Evolutionary conservation across 495 filamentous ascomycete species (phyloP).

Genomic region (Cercophora samala): DNA sequence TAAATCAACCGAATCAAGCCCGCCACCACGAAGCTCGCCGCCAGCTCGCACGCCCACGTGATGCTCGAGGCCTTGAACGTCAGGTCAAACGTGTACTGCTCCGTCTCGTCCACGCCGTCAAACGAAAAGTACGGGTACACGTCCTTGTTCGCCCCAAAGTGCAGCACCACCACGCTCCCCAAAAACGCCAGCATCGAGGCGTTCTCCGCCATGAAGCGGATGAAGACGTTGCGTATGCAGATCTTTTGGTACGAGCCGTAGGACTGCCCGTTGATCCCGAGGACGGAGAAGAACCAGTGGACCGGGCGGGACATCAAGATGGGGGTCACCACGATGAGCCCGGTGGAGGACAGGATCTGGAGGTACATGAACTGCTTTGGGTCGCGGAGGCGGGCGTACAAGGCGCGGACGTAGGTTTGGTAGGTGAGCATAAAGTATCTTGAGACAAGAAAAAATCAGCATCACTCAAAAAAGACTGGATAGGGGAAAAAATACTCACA

Average conservation of each 20-base stretch:
- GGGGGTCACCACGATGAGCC: slow-evolving; percentile 57
- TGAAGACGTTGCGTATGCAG: slow-evolving; percentile 58
- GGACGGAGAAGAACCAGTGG: slow-evolving; percentile 48
- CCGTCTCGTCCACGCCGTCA: slow-evolving; percentile 40
- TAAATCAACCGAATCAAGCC: slow-evolving; percentile 52
- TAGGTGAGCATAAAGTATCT: slow-evolving; percentile 63
- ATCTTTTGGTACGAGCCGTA: slow-evolving; percentile 59
- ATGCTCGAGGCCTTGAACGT: slow-evolving; percentile 58
- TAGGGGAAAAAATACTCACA: slow-evolving; percentile 40
- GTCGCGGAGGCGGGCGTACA: slow-evolving; percentile 61
- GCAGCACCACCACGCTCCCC: slow-evolving; percentile 56
- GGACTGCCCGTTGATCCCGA: slow-evolving; percentile 50
- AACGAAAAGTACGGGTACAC: slow-evolving; percentile 59
- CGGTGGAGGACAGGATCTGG: slow-evolving; percentile 54
- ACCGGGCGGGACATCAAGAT: slow-evolving; percentile 56
- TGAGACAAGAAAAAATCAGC: not conserved
- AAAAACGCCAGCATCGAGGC: slow-evolving; percentile 64
- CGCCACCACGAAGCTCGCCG: slow-evolving; percentile 54
- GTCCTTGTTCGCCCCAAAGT: slow-evolving; percentile 60
- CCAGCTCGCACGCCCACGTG: slow-evolving; percentile 61
- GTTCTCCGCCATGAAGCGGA: slow-evolving; percentile 59
- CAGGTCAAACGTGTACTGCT: slow-evolving; percentile 52
- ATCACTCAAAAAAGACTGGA: not conserved
- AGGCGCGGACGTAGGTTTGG: slow-evolving; percentile 65
- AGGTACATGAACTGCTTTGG: slow-evolving; percentile 58